phyloP scores from a whole-genome alignment of 139 green algal genomes.

The Coelastrella sp. region DNA sequence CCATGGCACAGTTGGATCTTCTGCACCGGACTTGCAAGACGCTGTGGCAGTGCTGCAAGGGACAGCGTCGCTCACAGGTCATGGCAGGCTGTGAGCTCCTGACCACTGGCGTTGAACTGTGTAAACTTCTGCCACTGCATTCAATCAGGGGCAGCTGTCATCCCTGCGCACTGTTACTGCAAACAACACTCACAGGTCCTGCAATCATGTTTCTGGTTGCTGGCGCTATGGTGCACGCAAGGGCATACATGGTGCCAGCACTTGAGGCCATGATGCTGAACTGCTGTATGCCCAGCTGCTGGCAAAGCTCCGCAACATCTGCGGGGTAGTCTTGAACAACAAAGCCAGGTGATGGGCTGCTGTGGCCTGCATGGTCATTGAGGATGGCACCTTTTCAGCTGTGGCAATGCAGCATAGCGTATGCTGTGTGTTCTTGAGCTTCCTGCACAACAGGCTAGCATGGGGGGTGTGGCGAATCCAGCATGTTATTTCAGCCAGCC shows the following conservation, averaged over 20 bases:
- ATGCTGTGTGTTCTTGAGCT: no score
- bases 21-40: no score
- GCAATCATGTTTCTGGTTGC: constrained; percentile 15
- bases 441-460: no score
- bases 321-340: constrained; percentile 16
- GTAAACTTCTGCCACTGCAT: not conserved
- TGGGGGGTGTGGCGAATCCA: no score
- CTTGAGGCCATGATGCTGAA: constrained; percentile 25
- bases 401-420: no score
- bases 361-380: not conserved
- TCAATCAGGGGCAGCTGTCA: no score
- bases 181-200: not conserved
- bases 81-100: not conserved
- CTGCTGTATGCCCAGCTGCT: constrained; percentile 12
- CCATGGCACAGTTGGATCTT: no score
- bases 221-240: constrained; percentile 2
- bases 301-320: constrained; percentile 4
- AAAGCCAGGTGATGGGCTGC: not conserved
- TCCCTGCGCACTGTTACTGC: no score
- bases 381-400: not conserved
- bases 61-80: no score
- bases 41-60: no score
- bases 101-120: not conserved
- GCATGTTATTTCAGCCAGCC: not conserved
- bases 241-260: constrained; percentile 28